Evolutionary conservation across 2,329 filamentous ascomycete species (phyloP).

Genomic region (Xylogone sp.): DNA sequence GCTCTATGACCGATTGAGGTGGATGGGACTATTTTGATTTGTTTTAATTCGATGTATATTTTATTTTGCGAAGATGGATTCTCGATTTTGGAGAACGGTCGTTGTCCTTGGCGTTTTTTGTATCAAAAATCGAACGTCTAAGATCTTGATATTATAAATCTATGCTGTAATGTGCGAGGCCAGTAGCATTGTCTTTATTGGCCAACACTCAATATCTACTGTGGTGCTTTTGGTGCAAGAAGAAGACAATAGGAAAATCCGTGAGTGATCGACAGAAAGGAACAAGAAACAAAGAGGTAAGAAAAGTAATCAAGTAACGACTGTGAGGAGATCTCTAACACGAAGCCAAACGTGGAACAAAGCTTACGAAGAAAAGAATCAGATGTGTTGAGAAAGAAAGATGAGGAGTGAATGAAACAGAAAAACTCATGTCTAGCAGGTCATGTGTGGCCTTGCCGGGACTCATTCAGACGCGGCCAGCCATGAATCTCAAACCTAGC

Average conservation of each 20-base stretch:
- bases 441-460: conserved; percentile 3
- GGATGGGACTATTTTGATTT: too few species aligned
- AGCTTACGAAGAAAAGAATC: conserved; percentile 8
- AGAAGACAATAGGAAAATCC: conserved; percentile 9
- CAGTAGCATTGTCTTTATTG: background rate
- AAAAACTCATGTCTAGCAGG: conserved; percentile 15
- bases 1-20: too few species aligned
- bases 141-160: background rate
- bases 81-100: too few species aligned
- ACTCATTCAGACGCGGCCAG: background rate
- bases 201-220: background rate
- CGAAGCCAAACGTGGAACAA: conserved; percentile 10
- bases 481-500: conserved; percentile 4
- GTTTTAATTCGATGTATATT: too few species aligned
- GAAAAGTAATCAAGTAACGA: conserved; percentile 11
- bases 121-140: too few species aligned
- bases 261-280: conserved; percentile 1
- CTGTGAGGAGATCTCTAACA: conserved; percentile 2
- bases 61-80: too few species aligned
- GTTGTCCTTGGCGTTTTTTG: too few species aligned
- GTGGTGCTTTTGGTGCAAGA: background rate
- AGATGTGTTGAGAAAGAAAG: conserved; percentile 1
- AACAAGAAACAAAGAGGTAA: conserved; percentile 9
- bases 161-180: background rate
- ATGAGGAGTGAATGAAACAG: conserved; percentile 20